These are phyloP conservation scores for Diaporthe amygdali DNA, from an alignment of 2,329 filamentous ascomycete species.

Conservation along the genomic window DNA sequence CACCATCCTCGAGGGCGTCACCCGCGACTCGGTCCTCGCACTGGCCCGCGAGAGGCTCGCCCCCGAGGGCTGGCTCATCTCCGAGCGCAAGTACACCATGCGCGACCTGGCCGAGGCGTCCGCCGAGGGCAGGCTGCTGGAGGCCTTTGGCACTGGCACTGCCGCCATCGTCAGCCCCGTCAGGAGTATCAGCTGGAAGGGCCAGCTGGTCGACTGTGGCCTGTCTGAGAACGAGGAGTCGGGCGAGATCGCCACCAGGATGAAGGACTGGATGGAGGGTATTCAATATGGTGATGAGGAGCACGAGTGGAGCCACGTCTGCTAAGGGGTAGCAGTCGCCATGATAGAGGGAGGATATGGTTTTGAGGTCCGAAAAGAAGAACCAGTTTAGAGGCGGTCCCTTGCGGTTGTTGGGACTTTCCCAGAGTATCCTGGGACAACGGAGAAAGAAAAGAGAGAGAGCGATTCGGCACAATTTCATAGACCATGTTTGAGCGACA, in stretches of 20 bases:
- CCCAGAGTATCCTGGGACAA: not conserved
- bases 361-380: not conserved
- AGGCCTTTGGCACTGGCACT: constrained; percentile 93
- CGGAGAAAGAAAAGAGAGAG: not conserved
- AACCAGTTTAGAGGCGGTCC: not conserved
- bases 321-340: constrained; percentile 30
- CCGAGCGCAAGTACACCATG: constrained; percentile 94
- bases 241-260: constrained; percentile 80
- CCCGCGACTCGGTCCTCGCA: constrained; percentile 85
- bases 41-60: constrained; percentile 83
- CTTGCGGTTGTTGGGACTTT: not conserved
- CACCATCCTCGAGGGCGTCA: constrained; percentile 95
- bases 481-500: constrained; percentile 11
- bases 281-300: constrained; percentile 95
- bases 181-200: constrained; percentile 87
- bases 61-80: constrained; percentile 86
- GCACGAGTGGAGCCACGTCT: constrained; percentile 83
- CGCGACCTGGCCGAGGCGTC: constrained; percentile 80
- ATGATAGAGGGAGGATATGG: not conserved
- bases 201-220: constrained; percentile 80
- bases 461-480: not conserved
- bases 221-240: constrained; percentile 82
- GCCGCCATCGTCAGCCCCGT: constrained; percentile 94
- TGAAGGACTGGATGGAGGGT: constrained; percentile 96
- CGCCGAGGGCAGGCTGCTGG: constrained; percentile 82